Conservation (phyloP, 2,329 filamentous ascomycete species). For the Aspergillus fumigatiaffinis region DNA sequence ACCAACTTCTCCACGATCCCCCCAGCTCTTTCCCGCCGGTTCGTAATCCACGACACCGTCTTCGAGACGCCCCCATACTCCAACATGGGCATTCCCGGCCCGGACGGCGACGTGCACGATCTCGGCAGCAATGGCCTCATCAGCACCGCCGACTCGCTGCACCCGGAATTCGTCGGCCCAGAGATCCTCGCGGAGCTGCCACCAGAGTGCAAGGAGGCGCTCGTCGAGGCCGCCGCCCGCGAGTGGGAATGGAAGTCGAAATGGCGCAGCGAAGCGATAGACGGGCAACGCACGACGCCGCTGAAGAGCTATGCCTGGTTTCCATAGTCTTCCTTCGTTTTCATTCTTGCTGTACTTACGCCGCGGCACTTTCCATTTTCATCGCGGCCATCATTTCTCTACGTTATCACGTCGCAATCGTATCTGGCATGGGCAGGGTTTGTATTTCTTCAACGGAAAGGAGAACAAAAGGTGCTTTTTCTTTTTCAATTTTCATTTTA, state of each 20-base stretch:
- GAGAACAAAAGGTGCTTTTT: slow-evolving; percentile 1
- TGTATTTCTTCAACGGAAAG: not conserved
- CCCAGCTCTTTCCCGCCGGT: slow-evolving; percentile 57
- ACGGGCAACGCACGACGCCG: slow-evolving; percentile 38
- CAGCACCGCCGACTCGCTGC: slow-evolving; percentile 29
- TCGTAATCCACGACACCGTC: slow-evolving; percentile 58
- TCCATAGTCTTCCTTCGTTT: slow-evolving; percentile 22
- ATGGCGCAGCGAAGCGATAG: slow-evolving; percentile 67
- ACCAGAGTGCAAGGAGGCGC: slow-evolving; percentile 62
- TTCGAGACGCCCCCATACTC: slow-evolving; percentile 57
- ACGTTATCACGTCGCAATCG: slow-evolving; percentile 1
- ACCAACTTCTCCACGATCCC: slow-evolving; percentile 53
- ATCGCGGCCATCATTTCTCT: slow-evolving; percentile 4
- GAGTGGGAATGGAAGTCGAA: slow-evolving; percentile 69
- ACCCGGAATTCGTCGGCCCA: slow-evolving; percentile 35
- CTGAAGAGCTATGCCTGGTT: slow-evolving; percentile 40
- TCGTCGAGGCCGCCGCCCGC: slow-evolving; percentile 61
- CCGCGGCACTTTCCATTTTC: not conserved
- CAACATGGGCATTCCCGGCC: slow-evolving; percentile 57
- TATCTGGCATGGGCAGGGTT: slow-evolving; percentile 15
- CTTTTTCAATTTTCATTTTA: not conserved
- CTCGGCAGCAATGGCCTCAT: slow-evolving; percentile 42
- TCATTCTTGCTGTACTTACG: not conserved
- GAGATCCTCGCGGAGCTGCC: slow-evolving; percentile 44
- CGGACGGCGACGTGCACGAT: slow-evolving; percentile 36